Evolutionary conservation across 805 yeast genomes (phyloP), one percentile per base, ranked within the genome.

Genomic region (Starmerella stellata): DNA sequence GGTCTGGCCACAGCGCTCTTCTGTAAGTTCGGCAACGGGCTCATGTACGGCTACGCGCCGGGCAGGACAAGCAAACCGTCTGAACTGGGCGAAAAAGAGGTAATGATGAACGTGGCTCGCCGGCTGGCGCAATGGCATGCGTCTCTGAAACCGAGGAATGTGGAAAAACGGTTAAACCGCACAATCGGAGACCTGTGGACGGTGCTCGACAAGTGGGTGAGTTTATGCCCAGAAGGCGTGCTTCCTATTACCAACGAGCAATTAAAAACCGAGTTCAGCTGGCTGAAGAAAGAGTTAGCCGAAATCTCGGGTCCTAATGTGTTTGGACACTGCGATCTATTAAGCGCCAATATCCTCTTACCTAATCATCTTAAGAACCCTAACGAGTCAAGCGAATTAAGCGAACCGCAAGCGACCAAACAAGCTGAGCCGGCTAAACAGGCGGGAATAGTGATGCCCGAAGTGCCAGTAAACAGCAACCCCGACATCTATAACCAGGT

Each of bases 61-160:
- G 90, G 90, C 8, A 53, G 75, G 21, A 67, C 85, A 0, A 59
- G 75, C 27, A 61, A 65, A 4, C 68, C 74, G 5, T 57, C 60
- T 13, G 80, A 78, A 47, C 58, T 78, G 40, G 58, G 68, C 23
- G 48, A 63, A 34, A 62, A 62, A 3, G 45, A 51, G 13, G 44
- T 77, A 13, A 74, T 64, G 55, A 72, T 70, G 1, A 63, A 69
- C 18, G 72, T 78, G 18, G 78, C 85, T 0, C 69, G 68, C 34
- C 69, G 70, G 43, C 62, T 78, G 35, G 85, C 82, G 2, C 70
- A 73, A 44, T 75, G 83, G 81, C 90, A 78, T 53, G 55, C 62
- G 4, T 54, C 56, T 20, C 62, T 76, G 4, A 38, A 17, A 15
- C 39, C 43, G 13, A 41, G 16, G 13, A 45, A 37, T 8, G 44